These are phyloP conservation scores for Diplotaxis tenuifolia DNA, from an alignment of 345 rosid species.

Conservation along the genomic window DNA sequence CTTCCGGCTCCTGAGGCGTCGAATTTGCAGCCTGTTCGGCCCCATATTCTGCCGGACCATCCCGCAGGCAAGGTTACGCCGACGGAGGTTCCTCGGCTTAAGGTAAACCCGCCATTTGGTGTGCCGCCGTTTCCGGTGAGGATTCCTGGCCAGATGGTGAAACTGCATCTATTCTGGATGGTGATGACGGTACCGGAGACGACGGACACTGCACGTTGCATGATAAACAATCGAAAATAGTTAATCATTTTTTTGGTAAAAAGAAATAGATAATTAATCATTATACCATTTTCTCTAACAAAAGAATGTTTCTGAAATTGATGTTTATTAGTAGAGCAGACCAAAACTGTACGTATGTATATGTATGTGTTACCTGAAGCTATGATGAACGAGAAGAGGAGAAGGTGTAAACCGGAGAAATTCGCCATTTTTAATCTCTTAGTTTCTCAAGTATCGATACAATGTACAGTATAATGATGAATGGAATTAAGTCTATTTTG, in stretches of 20 bases:
- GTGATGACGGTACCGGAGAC: conserved; percentile 24
- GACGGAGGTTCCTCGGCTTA: conserved; percentile 48
- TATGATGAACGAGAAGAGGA: conserved; percentile 26
- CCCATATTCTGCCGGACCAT: conserved; percentile 93
- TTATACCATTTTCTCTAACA: not conserved
- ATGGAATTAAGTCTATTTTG: too few relatives aligned
- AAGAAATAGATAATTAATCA: too few relatives aligned
- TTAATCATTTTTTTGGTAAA: too few relatives aligned
- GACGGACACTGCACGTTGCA: conserved; percentile 5
- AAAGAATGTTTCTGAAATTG: too few relatives aligned
- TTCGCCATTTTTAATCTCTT: too few relatives aligned
- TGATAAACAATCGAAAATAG: not conserved
- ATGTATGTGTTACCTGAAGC: not conserved
- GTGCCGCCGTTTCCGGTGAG: conserved; percentile 50
- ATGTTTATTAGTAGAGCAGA: too few relatives aligned
- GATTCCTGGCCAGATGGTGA: conserved; percentile 75
- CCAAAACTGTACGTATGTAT: not conserved
- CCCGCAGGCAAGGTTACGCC: conserved; percentile 50
- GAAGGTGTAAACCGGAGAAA: too few relatives aligned
- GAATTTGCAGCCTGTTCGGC: conserved; percentile 64
- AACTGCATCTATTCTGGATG: conserved; percentile 5
- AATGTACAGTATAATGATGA: too few relatives aligned
- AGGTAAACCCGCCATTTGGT: conserved; percentile 56
- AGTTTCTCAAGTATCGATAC: too few relatives aligned
- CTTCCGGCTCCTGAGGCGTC: conserved; percentile 56